These are phyloP conservation scores for Syzygium grande DNA, from an alignment of 345 rosid genomes.

Conservation along the genomic window DNA sequence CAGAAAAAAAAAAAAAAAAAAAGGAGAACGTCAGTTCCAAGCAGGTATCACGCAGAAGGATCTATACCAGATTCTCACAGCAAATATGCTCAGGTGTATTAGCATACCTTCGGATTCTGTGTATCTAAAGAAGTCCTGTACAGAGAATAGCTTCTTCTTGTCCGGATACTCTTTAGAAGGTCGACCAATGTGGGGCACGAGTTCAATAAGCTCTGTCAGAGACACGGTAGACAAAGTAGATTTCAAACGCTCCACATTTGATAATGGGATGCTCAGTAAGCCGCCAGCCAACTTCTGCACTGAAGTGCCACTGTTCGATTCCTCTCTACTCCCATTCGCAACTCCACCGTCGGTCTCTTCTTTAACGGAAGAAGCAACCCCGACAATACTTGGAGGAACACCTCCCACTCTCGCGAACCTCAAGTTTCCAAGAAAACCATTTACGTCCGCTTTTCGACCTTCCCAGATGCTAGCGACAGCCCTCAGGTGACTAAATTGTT, in stretches of 20 bases:
- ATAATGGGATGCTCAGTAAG: slow-evolving; percentile 70
- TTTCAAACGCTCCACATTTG: slow-evolving; percentile 87
- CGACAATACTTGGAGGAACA: slow-evolving; percentile 68
- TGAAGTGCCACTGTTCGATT: slow-evolving; percentile 31
- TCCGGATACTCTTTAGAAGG: slow-evolving; percentile 83
- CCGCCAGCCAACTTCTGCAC: slow-evolving; percentile 73
- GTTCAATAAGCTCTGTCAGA: slow-evolving; percentile 78
- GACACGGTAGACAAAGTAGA: slow-evolving; percentile 78
- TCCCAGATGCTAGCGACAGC: slow-evolving; percentile 61
- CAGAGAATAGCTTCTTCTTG: slow-evolving; percentile 89
- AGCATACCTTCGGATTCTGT: slow-evolving; percentile 91
- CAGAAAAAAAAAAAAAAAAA: neutral
- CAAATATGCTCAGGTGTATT: neutral
- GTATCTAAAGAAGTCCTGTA: slow-evolving; percentile 98
- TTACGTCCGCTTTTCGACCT: slow-evolving; percentile 62
- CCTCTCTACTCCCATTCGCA: slow-evolving; percentile 38
- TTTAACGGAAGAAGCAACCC: slow-evolving; percentile 49
- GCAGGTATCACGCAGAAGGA: neutral
- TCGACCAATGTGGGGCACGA: slow-evolving; percentile 69
- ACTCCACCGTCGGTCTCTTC: slow-evolving; percentile 53
- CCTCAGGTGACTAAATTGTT: slow-evolving; percentile 38
- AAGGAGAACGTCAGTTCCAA: neutral
- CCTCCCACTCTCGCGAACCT: slow-evolving; percentile 93
- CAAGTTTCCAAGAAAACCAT: slow-evolving; percentile 75
- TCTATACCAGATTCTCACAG: neutral